Evolutionary conservation across 2,329 filamentous ascomycete species (phyloP), one percentile per base, ranked within the genome.

Genomic region (Neoascochyta sp.): DNA sequence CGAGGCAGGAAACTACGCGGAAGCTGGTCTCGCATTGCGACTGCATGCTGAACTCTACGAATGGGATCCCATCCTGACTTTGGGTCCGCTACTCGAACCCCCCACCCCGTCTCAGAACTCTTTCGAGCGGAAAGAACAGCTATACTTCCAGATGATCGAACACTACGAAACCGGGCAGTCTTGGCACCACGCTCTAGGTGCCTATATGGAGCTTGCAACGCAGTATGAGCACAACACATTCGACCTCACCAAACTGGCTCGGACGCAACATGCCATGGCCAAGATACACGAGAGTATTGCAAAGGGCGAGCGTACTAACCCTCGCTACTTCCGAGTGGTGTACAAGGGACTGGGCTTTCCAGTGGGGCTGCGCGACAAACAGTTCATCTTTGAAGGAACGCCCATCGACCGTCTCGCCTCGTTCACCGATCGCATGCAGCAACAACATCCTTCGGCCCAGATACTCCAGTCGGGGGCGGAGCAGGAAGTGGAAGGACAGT

Each of bases 81-180:
- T 87, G 0, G 70, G 78, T 0, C 76, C 83, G 2, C 66, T 94
- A 7, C 54, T 68, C 1, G 88, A 89, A 24, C 89, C 88, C 0
- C 66, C 73, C n/a, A 83, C 93, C 57, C 85, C 86, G 0, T 74
- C 81, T 7, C 90, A 96, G 60, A 83, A 83, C 1, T 79, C 86
- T 1, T 96, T 96, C 52, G 90, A 96, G 50, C 81, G 90, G 21
- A 95, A 94, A 60, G 92, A 96, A 63, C 75, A 80, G 20, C 75
- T 96, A 27, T 95, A 93, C 65, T 93, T 95, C 52, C 78, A 88
- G 46, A 94, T 96, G 74, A 94, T 96, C 59, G 88, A 89, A 61
- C 75, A 90, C 57, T 95, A 92, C 44, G 90, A 96, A 56, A 87
- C 93, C 38, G 89, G 88, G n/a, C 83, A 87, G 57, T 87, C 87